Evolutionary conservation across 768 basidiomycete species (phyloP).

Genomic region (Leucocoprinus leucothites): DNA sequence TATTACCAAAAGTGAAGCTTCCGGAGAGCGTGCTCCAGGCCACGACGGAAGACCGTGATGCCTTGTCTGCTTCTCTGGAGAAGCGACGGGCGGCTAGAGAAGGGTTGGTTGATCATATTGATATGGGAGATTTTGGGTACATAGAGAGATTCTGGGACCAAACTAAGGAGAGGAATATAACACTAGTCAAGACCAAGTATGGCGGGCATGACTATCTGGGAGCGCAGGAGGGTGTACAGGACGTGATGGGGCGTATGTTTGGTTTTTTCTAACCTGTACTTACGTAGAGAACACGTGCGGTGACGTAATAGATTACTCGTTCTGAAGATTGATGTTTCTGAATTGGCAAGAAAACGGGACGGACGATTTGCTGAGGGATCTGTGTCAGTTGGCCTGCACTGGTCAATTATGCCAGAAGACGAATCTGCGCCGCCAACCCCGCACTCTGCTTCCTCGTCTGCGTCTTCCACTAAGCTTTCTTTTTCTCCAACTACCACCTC

Average conservation of each 20-base stretch:
- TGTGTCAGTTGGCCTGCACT: background rate
- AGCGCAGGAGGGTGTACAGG: constrained; percentile 70
- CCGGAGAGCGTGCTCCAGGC: constrained; percentile 24
- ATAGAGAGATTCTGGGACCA: constrained; percentile 46
- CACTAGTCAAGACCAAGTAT: constrained; percentile 56
- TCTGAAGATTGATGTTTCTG: no score
- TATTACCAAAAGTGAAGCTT: constrained; percentile 45
- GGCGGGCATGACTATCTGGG: constrained; percentile 66
- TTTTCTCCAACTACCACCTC: constrained; percentile 17
- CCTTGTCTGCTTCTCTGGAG: constrained; percentile 35
- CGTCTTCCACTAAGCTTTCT: background rate
- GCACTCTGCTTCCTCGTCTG: constrained; percentile 8
- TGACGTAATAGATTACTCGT: background rate
- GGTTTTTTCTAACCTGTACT: constrained; percentile 13
- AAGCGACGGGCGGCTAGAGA: constrained; percentile 39
- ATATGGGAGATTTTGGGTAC: constrained; percentile 55
- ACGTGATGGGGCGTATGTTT: constrained; percentile 47
- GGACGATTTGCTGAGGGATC: no score
- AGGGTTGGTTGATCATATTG: constrained; percentile 40
- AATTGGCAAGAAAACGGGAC: no score
- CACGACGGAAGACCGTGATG: constrained; percentile 40
- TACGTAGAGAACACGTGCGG: background rate
- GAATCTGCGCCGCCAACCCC: background rate
- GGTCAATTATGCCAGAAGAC: constrained; percentile 5
- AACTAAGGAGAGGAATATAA: constrained; percentile 43